Conservation (phyloP, 805 yeast genomes). For the Candida glaebosa region DNA sequence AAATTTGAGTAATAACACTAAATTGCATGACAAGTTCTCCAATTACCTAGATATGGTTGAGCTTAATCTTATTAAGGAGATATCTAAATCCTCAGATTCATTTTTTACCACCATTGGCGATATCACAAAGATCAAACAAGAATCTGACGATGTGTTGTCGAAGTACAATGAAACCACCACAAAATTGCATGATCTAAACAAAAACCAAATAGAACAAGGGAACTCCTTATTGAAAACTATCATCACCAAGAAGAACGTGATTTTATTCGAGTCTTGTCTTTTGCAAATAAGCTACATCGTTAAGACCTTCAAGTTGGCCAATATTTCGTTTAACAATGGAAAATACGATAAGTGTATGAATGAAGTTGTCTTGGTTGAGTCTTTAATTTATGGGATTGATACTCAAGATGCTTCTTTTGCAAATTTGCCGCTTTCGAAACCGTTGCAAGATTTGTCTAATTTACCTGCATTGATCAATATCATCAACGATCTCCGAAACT, state of each 20-base stretch:
- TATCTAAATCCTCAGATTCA: conserved; percentile 77
- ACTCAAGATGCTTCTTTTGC: conserved; percentile 18
- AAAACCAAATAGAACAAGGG: conserved; percentile 49
- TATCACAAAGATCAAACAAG: conserved; percentile 57
- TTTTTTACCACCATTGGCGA: conserved; percentile 85
- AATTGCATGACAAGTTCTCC: conserved; percentile 73
- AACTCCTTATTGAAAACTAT: conserved; percentile 47
- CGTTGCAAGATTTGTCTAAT: conserved; percentile 37
- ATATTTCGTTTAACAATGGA: conserved; percentile 39
- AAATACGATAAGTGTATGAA: conserved; percentile 55
- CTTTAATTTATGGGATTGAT: conserved; percentile 39
- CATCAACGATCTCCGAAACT: conserved; percentile 48
- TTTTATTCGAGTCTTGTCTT: conserved; percentile 58
- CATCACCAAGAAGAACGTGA: conserved; percentile 55
- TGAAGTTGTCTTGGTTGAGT: conserved; percentile 54
- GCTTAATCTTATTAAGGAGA: conserved; percentile 72
- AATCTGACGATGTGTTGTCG: conserved; percentile 49
- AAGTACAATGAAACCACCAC: conserved; percentile 44
- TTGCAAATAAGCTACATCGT: conserved; percentile 45
- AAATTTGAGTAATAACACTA: conserved; percentile 46
- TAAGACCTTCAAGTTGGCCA: conserved; percentile 27
- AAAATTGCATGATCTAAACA: conserved; percentile 45
- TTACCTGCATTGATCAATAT: conserved; percentile 51
- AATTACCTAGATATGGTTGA: conserved; percentile 85
- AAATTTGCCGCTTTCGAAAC: conserved; percentile 18